A percentile compares a stretch with the other conserved stretches of the same genome.
phyloP scores from a whole-genome alignment of 2,329 filamentous ascomycete species.

The Ophiostoma perfectum region DNA sequence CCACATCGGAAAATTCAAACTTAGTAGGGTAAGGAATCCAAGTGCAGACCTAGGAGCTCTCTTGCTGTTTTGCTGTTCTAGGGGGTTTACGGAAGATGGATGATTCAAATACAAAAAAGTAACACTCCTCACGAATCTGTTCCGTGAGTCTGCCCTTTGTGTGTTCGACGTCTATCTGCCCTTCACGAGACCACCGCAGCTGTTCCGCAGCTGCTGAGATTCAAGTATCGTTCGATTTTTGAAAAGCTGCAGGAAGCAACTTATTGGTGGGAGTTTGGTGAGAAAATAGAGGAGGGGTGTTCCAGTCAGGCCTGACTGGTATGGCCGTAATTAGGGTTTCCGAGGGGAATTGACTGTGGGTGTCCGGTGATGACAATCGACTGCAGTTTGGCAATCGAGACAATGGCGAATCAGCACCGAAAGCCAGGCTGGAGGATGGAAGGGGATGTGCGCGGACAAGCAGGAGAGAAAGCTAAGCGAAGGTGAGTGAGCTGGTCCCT shows the following conservation, averaged over 20 bases:
- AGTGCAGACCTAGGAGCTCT: background rate
- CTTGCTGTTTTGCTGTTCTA: background rate
- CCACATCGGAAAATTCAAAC: conserved; percentile 12
- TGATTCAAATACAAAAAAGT: background rate
- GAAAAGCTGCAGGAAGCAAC: too few relatives aligned
- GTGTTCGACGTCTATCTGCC: background rate
- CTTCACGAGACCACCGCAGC: background rate
- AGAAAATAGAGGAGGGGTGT: background rate
- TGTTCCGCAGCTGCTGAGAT: too few relatives aligned
- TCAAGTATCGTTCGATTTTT: too few relatives aligned
- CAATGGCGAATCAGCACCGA: background rate
- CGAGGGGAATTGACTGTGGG: background rate
- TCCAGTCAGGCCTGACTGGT: conserved; percentile 25
- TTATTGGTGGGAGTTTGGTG: too few relatives aligned
- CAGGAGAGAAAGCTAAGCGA: background rate
- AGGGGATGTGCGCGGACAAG: background rate
- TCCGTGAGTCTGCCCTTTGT: background rate
- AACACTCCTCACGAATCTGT: background rate
- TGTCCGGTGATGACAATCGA: background rate
- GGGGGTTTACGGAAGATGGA: conserved; percentile 4
- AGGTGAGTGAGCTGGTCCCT: too few relatives aligned
- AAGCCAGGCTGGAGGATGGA: background rate
- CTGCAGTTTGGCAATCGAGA: background rate
- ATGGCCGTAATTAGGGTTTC: conserved; percentile 17
- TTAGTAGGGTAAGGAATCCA: background rate